These are phyloP conservation scores for Tolypocladium album DNA, from an alignment of 2,329 filamentous ascomycete genomes.

Conservation along the genomic window DNA sequence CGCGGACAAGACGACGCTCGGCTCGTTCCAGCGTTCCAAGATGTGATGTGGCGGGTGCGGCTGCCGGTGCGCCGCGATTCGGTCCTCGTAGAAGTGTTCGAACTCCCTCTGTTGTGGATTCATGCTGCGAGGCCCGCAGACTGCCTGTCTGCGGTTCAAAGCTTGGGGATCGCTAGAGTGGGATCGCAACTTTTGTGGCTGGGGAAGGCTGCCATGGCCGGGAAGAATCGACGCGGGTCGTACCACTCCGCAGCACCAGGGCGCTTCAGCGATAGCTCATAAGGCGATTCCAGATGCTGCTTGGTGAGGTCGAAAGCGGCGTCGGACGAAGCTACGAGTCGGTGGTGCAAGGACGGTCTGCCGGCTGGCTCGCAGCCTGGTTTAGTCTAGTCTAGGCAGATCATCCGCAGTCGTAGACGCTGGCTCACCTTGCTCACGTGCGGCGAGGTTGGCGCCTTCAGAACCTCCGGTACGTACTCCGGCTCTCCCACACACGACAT, in stretches of 20 bases:
- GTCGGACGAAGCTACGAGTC: neutral
- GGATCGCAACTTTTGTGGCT: constrained; percentile 3
- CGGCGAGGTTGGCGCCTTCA: neutral
- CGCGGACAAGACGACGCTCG: constrained; percentile 22
- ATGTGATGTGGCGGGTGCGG: constrained; percentile 13
- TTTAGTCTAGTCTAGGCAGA: no score
- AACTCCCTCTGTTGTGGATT: constrained; percentile 20
- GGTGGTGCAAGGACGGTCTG: neutral
- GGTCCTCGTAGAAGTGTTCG: constrained; percentile 24
- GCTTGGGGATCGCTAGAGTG: neutral
- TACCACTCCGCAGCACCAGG: neutral
- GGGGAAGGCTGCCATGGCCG: constrained; percentile 10
- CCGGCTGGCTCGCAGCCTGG: neutral
- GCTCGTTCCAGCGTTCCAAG: constrained; percentile 22
- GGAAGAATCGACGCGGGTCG: neutral
- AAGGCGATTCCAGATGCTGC: neutral
- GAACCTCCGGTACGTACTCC: neutral
- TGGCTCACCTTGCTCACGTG: neutral
- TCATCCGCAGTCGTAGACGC: no score
- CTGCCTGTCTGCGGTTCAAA: constrained; percentile 8
- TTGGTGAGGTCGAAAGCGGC: neutral
- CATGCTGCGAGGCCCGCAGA: constrained; percentile 18
- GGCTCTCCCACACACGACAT: neutral
- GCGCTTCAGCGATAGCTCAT: neutral
- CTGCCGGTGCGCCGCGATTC: constrained; percentile 20